Conservation (phyloP, 2,329 filamentous ascomycete species). For the Aureobasidium musti region DNA sequence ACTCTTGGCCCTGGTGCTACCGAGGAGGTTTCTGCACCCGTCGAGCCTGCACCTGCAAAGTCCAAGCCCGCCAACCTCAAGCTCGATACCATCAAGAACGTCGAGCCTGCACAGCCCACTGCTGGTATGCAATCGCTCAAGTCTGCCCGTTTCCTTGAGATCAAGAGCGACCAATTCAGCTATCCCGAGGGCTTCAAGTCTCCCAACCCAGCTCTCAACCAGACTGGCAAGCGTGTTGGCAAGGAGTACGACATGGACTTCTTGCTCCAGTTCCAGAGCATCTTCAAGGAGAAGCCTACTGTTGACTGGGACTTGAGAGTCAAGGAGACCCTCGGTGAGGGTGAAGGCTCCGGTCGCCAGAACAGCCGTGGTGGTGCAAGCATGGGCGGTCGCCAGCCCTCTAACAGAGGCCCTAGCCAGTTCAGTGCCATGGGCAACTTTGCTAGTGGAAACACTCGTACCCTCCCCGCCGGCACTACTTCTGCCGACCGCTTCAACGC, state of each 20-base stretch:
- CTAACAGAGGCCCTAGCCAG: slow-evolving; percentile 32
- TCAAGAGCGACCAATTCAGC: slow-evolving; percentile 69
- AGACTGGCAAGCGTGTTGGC: slow-evolving; percentile 73
- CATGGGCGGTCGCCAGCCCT: slow-evolving; percentile 48
- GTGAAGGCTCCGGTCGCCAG: slow-evolving; percentile 58
- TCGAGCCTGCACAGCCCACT: slow-evolving; percentile 90
- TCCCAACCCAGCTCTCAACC: slow-evolving; percentile 90
- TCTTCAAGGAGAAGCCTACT: slow-evolving; percentile 96
- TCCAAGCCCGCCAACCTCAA: slow-evolving; percentile 87
- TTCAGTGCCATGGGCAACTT: slow-evolving; percentile 30
- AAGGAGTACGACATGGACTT: slow-evolving; percentile 97
- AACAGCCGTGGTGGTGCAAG: slow-evolving; percentile 54
- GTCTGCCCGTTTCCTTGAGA: slow-evolving; percentile 82
- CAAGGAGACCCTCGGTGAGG: slow-evolving; percentile 66
- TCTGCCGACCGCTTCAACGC: slow-evolving; percentile 69
- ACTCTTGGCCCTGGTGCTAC: slow-evolving; percentile 51
- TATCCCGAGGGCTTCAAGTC: slow-evolving; percentile 85
- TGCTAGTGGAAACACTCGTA: slow-evolving; percentile 44
- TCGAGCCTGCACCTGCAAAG: slow-evolving; percentile 59
- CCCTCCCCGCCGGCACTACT: slow-evolving; percentile 73
- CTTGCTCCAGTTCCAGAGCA: slow-evolving; percentile 90
- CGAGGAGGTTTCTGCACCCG: slow-evolving; percentile 32
- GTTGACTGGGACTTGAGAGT: slow-evolving; percentile 90
- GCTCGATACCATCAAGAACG: slow-evolving; percentile 78
- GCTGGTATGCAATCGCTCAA: slow-evolving; percentile 91